These are phyloP conservation scores for Collybiopsis confluens DNA, from an alignment of 768 basidiomycete genomes.

Conservation along the genomic window DNA sequence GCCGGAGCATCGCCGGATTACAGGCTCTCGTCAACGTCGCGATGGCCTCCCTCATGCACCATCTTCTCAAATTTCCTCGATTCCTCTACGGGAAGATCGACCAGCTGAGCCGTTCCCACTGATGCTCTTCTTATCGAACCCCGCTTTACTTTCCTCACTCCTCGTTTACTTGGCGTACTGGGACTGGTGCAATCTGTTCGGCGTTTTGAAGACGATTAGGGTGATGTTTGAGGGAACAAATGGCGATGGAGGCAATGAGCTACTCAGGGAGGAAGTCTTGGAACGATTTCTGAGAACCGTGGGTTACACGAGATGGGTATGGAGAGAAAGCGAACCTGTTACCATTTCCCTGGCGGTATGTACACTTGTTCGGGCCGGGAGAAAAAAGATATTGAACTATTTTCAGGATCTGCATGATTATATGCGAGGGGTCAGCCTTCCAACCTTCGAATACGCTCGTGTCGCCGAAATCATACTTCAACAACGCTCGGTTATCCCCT, in stretches of 20 bases:
- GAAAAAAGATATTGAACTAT: neutral
- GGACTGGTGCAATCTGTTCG: slow-evolving; percentile 64
- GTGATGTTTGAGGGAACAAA: slow-evolving; percentile 41
- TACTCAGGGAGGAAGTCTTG: slow-evolving; percentile 57
- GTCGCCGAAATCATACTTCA: slow-evolving; percentile 57
- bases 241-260: slow-evolving; percentile 18
- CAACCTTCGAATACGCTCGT: slow-evolving; percentile 66
- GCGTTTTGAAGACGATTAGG: slow-evolving; percentile 52
- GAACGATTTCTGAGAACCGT: slow-evolving; percentile 67
- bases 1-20: slow-evolving; percentile 19
- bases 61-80: slow-evolving; percentile 26
- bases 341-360: slow-evolving; percentile 58
- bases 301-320: slow-evolving; percentile 68
- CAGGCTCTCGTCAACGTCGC: slow-evolving; percentile 37
- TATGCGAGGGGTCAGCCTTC: slow-evolving; percentile 74
- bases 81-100: slow-evolving; percentile 13
- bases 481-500: slow-evolving; percentile 37
- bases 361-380: slow-evolving; percentile 7
- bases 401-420: slow-evolving; percentile 75
- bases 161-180: slow-evolving; percentile 65
- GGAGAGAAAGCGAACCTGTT: slow-evolving; percentile 58
- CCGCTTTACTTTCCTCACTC: slow-evolving; percentile 47
- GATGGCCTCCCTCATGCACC: slow-evolving; percentile 34
- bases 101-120: slow-evolving; percentile 43
- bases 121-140: slow-evolving; percentile 48